Base-by-base conservation (phyloP, 1,284 basidiomycete species). In the Sporisorium scitamineum region DNA sequence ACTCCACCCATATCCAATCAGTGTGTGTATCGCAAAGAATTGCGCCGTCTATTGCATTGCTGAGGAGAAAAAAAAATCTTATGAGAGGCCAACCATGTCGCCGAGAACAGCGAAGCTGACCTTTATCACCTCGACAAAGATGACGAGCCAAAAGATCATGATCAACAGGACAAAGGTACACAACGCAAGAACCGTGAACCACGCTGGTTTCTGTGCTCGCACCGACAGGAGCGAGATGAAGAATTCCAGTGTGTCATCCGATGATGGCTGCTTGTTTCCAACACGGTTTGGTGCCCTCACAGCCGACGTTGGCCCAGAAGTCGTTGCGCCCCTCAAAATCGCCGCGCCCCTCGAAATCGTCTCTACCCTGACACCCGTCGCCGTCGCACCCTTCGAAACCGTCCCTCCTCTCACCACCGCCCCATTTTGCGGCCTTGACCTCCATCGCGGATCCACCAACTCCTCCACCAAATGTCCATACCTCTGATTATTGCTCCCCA, bases 401-500 rank as follows among this genome's bases (percentile, higher is more conserved):
- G n/a, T n/a, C n/a, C n/a, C 2, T 7, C 16, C 8, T 48, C 24
- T 47, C 14, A 24, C 8, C 26, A 24, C 26, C 11, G 44, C 16
- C 18, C 2, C 29, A 11, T 2, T 4, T 8, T 16, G 22, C 3
- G 29, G 20, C 6, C 51, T 9, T 0, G 47, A 26, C 18, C 53
- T 41, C 63, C 59, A 71, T 9, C 60, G 20, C 0, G 48, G 50
- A 22, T 47, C 29, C 0, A 73, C 65, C 39, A 73, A 26, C 29
- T 57, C 37, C 0, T 34, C 20, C 11, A 61, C 52, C 22, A 74
- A 47, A 34, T 64, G 27, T 0, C 58, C 45, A 37, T 76, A 76
- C 29, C 50, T 53, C 7, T 52, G 27, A 1, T 24, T 37, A 48
- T 72, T 76, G 32, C 22, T 39, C 0, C 75, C 75, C n/a, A 73